Conservation (phyloP, 768 basidiomycete species). For the Xerocomellus dryophilus region DNA sequence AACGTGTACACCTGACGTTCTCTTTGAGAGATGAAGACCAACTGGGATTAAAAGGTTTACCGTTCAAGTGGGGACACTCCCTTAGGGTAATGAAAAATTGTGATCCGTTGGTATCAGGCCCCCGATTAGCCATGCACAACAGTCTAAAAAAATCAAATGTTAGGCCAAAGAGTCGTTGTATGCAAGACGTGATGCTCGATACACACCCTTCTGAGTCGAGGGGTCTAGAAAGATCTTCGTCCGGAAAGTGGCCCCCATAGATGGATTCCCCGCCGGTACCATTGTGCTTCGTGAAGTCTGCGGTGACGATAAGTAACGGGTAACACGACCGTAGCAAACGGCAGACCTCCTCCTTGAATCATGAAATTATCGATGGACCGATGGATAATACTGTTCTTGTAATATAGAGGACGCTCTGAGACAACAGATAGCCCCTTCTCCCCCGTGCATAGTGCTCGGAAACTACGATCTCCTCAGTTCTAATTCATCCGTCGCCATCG, state of each 20-base stretch:
- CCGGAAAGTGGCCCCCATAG: conserved; percentile 70
- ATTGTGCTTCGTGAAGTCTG: conserved; percentile 77
- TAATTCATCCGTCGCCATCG: not conserved
- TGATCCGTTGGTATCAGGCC: conserved; percentile 79
- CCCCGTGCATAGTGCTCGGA: conserved; percentile 83
- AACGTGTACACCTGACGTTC: conserved; percentile 53
- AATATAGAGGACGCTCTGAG: conserved; percentile 71
- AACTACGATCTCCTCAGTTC: conserved; percentile 45
- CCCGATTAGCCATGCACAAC: conserved; percentile 88
- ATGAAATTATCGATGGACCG: conserved; percentile 77
- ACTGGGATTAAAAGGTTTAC: conserved; percentile 34
- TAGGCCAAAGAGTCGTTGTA: not conserved
- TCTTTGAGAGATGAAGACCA: not conserved
- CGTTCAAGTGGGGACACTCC: conserved; percentile 72
- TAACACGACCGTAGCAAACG: not conserved
- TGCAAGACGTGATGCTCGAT: not conserved
- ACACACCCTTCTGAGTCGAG: conserved; percentile 64
- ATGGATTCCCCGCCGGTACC: conserved; percentile 82
- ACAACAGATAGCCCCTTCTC: conserved; percentile 69
- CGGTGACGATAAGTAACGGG: not conserved
- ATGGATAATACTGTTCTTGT: conserved; percentile 77
- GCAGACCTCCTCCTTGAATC: conserved; percentile 75
- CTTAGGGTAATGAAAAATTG: conserved; percentile 85
- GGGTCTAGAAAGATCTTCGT: conserved; percentile 67
- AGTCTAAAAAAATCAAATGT: conserved; percentile 39